These are phyloP conservation scores for Fusarium heterosporum DNA, from an alignment of 2,329 filamentous ascomycete genomes.

Conservation along the genomic window DNA sequence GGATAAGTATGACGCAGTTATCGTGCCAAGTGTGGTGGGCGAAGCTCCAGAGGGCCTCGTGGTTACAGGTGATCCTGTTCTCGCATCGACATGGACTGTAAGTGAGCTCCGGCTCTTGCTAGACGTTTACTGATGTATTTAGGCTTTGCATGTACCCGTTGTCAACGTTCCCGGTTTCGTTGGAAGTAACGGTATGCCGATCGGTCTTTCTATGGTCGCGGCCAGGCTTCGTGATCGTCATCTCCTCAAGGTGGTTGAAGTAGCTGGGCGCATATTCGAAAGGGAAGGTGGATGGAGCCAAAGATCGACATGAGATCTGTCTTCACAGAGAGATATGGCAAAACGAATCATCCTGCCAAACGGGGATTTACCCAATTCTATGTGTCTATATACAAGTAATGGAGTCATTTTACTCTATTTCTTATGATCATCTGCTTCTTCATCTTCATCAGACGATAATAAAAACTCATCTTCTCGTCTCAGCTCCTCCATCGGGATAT, in stretches of 20 bases:
- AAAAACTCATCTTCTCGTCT: conserved; percentile 37
- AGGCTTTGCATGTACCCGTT: conserved; percentile 68
- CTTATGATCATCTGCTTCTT: not conserved
- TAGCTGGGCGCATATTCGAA: conserved; percentile 51
- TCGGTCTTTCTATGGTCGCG: conserved; percentile 66
- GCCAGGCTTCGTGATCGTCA: conserved; percentile 60
- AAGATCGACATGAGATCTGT: not conserved
- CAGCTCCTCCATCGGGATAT: conserved; percentile 54
- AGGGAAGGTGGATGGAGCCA: conserved; percentile 42
- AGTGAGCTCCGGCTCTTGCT: conserved; percentile 52
- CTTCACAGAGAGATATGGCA: not conserved
- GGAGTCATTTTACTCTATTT: not conserved
- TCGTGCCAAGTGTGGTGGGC: conserved; percentile 69
- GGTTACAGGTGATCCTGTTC: conserved; percentile 66
- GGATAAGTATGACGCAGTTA: conserved; percentile 63
- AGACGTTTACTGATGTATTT: rapidly evolving
- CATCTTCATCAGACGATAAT: conserved; percentile 28
- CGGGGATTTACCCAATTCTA: not conserved
- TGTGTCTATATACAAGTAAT: not conserved
- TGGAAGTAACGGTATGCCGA: conserved; percentile 63
- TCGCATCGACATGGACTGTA: conserved; percentile 66
- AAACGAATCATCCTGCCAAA: not conserved
- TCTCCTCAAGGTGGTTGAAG: conserved; percentile 56
- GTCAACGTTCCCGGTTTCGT: conserved; percentile 72
- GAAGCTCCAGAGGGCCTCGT: conserved; percentile 67